These are phyloP conservation scores for Speleostelium caveatum DNA, from an alignment of 78 protist species.

Conservation along the genomic window DNA sequence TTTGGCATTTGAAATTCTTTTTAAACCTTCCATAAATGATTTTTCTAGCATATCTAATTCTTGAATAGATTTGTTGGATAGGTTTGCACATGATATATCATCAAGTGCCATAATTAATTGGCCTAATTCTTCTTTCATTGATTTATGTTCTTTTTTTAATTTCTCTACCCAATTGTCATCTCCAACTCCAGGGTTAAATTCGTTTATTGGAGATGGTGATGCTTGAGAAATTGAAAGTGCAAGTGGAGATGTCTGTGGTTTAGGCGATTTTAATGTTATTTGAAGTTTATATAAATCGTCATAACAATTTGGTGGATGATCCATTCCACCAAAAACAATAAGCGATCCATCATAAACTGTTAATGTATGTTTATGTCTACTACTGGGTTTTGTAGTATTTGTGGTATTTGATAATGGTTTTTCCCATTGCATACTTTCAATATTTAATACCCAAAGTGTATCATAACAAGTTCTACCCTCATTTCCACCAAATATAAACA, in stretches of 20 bases:
- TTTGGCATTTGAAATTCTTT: slow-evolving; percentile 36
- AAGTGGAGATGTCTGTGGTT: slow-evolving; percentile 2
- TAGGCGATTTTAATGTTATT: not conserved
- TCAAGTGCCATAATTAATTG: not conserved
- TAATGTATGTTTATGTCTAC: slow-evolving; percentile 49
- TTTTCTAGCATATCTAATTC: slow-evolving; percentile 23
- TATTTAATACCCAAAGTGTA: slow-evolving; percentile 48
- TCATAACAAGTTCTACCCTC: slow-evolving; percentile 56
- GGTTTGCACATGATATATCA: not conserved
- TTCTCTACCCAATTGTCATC: slow-evolving; percentile 1
- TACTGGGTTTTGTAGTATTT: not conserved
- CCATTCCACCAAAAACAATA: slow-evolving; percentile 56
- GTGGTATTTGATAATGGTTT: not conserved
- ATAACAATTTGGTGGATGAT: slow-evolving; percentile 18
- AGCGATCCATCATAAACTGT: slow-evolving; percentile 28
- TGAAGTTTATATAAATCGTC: slow-evolving; percentile 39
- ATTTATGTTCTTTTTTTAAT: not conserved
- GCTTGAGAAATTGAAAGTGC: slow-evolving; percentile 34
- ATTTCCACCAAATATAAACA: slow-evolving; percentile 74
- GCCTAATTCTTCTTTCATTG: slow-evolving; percentile 12
- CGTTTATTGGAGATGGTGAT: slow-evolving; percentile 7
- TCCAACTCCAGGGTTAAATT: not conserved
- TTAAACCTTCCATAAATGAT: slow-evolving; percentile 26
- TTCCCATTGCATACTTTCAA: slow-evolving; percentile 70
- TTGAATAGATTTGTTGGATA: not conserved